Percentiles rank a stretch among this genome's conserved stretches.
Conservation (phyloP, 169 alveolate species). For the Plasmodium vinckei region DNA sequence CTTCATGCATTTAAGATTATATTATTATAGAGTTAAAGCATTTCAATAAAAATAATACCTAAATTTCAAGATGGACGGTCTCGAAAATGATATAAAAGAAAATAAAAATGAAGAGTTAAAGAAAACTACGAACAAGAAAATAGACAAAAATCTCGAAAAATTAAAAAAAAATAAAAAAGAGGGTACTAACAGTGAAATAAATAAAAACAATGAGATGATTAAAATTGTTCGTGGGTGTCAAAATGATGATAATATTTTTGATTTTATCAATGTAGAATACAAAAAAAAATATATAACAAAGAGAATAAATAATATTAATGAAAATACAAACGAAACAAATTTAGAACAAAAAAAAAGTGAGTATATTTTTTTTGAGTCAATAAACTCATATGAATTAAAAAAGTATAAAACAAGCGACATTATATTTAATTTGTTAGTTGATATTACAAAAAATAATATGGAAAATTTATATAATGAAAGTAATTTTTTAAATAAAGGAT, state of each 20-base stretch:
- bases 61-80: neutral
- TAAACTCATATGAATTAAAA: conserved; percentile 44
- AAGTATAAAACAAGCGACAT: neutral
- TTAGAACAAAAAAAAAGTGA: neutral
- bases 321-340: neutral
- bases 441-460: conserved; percentile 80
- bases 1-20: too few relatives aligned
- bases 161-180: neutral
- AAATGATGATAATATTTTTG: conserved; percentile 14
- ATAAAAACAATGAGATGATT: neutral
- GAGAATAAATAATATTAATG: neutral
- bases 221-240: conserved; percentile 1
- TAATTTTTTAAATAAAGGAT: conserved; percentile 80
- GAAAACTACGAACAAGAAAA: neutral
- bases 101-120: neutral
- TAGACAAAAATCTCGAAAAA: neutral
- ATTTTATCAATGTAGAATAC: conserved; percentile 4
- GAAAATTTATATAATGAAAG: conserved; percentile 75
- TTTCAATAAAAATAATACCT: too few relatives aligned
- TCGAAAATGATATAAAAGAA: neutral
- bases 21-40: too few relatives aligned
- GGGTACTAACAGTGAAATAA: neutral
- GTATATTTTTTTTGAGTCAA: conserved; percentile 20
- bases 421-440: neutral
- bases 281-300: neutral